These are phyloP conservation scores for Dicorynia guianensis DNA, from an alignment of 306 rosid species.

Conservation along the genomic window DNA sequence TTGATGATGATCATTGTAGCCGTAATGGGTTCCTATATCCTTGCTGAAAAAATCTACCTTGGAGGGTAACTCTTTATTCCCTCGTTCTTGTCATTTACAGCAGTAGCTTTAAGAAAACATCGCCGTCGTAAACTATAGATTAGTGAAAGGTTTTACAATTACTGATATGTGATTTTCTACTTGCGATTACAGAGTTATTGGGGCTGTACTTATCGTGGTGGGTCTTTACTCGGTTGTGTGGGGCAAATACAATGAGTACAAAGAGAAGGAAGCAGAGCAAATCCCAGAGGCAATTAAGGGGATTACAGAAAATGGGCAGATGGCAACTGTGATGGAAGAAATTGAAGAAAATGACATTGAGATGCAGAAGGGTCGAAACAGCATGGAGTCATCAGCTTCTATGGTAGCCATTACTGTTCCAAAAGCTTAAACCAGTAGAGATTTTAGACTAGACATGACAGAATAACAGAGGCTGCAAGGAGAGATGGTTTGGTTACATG, in stretches of 20 bases:
- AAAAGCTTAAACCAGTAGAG: constrained; percentile 40
- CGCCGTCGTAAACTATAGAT: constrained; percentile 6
- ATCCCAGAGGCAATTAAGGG: constrained; percentile 44
- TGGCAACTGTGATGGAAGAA: constrained; percentile 53
- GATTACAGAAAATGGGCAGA: constrained; percentile 39
- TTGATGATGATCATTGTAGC: constrained; percentile 94
- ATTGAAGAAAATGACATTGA: constrained; percentile 50
- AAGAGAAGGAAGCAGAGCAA: constrained; percentile 57
- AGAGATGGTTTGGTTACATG: constrained; percentile 26
- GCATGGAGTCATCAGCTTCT: constrained; percentile 31
- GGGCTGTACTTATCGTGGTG: constrained; percentile 73
- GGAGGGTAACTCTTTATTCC: constrained; percentile 66
- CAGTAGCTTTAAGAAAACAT: constrained; percentile 27
- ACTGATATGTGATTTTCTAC: constrained; percentile 2
- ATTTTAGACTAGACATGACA: not conserved
- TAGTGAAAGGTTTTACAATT: not conserved
- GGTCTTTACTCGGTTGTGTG: constrained; percentile 90
- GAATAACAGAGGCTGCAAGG: constrained; percentile 41
- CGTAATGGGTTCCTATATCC: constrained; percentile 81
- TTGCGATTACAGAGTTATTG: constrained; percentile 58
- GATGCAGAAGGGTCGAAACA: constrained; percentile 52
- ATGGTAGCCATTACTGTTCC: constrained; percentile 38
- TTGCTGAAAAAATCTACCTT: constrained; percentile 77
- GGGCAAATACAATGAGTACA: constrained; percentile 83
- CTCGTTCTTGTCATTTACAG: constrained; percentile 33